These are phyloP conservation scores for Ilyonectria robusta DNA, from an alignment of 2,329 filamentous ascomycete species.

Conservation along the genomic window DNA sequence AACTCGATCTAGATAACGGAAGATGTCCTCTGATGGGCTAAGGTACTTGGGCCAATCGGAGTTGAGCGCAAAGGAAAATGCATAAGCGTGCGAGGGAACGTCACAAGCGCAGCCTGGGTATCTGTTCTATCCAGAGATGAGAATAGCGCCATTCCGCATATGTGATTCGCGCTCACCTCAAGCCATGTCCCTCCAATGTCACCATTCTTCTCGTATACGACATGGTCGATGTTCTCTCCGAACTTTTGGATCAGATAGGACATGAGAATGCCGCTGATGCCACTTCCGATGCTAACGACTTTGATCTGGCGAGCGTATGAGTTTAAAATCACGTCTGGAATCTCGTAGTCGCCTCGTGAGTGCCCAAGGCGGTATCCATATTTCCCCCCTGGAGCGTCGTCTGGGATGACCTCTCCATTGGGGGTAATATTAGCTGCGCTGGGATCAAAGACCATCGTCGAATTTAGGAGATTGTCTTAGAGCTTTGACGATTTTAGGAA, in stretches of 20 bases:
- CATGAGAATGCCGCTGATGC: conserved; percentile 18
- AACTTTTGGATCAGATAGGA: conserved; percentile 14
- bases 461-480: neutral
- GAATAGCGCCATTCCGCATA: neutral
- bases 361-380: conserved; percentile 12
- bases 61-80: conserved; percentile 15
- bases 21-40: conserved; percentile 20
- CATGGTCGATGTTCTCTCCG: conserved; percentile 17
- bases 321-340: conserved; percentile 13
- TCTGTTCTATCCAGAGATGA: conserved; percentile 4
- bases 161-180: neutral
- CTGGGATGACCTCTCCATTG: conserved; percentile 2
- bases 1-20: conserved; percentile 17
- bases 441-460: conserved; percentile 6
- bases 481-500: too few species aligned
- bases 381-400: conserved; percentile 7
- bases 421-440: neutral
- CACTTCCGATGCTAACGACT: conserved; percentile 12
- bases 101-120: conserved; percentile 24
- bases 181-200: conserved; percentile 26
- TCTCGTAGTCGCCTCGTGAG: conserved; percentile 11
- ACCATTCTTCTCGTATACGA: conserved; percentile 20
- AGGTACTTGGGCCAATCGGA: conserved; percentile 21
- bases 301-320: conserved; percentile 9
- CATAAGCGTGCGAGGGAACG: conserved; percentile 19